A percentile compares a stretch with the other conserved stretches of the same genome.
phyloP scores from a whole-genome alignment of 495 filamentous ascomycete species.

The Podospora fimiseda region DNA sequence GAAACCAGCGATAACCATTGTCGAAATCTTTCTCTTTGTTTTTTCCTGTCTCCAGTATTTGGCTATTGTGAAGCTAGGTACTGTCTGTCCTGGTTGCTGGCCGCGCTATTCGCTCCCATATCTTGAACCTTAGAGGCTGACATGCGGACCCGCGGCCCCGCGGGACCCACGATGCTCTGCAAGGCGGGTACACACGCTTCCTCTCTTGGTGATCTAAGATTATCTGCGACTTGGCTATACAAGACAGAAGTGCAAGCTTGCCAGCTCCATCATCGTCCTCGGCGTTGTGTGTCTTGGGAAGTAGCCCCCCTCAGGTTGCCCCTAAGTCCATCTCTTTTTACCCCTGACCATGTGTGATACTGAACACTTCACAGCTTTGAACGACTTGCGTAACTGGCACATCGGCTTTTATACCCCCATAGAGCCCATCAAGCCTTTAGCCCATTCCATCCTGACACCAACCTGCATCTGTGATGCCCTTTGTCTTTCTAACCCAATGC shows the following conservation, averaged over 20 bases:
- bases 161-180: background rate
- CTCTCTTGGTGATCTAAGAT: conserved; percentile 35
- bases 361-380: too few species aligned
- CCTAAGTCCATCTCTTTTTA: conserved; percentile 19
- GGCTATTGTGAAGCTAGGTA: conserved; percentile 57
- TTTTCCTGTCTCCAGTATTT: conserved; percentile 46
- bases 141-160: conserved; percentile 4
- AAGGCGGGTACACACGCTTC: conserved; percentile 16
- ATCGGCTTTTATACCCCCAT: too few species aligned
- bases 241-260: conserved; percentile 35
- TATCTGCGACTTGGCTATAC: conserved; percentile 42
- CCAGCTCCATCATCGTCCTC: conserved; percentile 14
- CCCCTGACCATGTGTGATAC: conserved; percentile 2
- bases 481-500: too few species aligned
- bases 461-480: too few species aligned
- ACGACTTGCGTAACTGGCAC: too few species aligned
- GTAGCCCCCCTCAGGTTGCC: background rate
- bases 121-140: conserved; percentile 26
- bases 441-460: too few species aligned
- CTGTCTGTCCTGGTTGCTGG: conserved; percentile 28
- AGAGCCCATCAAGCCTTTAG: too few species aligned
- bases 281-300: conserved; percentile 6
- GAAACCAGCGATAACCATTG: conserved; percentile 26
- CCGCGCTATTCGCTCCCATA: conserved; percentile 46
- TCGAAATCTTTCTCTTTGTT: conserved; percentile 31